These are phyloP conservation scores for Cyberlindnera japonica DNA, from an alignment of 805 yeast species.

Conservation along the genomic window DNA sequence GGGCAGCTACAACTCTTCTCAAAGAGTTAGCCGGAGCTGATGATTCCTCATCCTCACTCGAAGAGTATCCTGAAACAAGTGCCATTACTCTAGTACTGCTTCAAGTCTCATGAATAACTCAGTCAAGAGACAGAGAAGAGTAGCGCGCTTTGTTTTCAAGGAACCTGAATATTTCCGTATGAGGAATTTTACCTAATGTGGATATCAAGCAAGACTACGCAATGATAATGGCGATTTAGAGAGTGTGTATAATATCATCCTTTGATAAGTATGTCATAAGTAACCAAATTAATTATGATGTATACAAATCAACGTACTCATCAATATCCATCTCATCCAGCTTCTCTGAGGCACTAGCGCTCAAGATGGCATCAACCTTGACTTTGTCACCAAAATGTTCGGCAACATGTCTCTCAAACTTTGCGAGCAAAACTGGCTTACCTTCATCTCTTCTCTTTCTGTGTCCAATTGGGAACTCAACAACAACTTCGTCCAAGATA, in stretches of 20 bases:
- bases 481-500: constrained; percentile 46
- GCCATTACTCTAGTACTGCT: no score
- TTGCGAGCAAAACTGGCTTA: constrained; percentile 46
- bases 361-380: constrained; percentile 38
- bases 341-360: constrained; percentile 30
- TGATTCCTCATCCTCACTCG: constrained; percentile 18
- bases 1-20: constrained; percentile 10
- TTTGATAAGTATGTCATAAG: no score
- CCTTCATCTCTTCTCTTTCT: constrained; percentile 57
- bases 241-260: no score
- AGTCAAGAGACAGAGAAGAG: no score
- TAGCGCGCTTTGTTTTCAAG: not conserved
- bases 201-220: no score
- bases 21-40: not conserved
- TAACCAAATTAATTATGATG: no score
- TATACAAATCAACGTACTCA: constrained; percentile 43
- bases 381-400: constrained; percentile 38
- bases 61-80: constrained; percentile 13
- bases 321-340: constrained; percentile 44
- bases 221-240: no score
- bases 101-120: no score
- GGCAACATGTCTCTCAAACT: constrained; percentile 48
- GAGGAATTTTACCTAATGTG: no score
- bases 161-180: no score
- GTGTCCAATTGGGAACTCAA: constrained; percentile 59